phyloP scores from a whole-genome alignment of 768 basidiomycete species.

The Lanmaoa pseudosensibilis region DNA sequence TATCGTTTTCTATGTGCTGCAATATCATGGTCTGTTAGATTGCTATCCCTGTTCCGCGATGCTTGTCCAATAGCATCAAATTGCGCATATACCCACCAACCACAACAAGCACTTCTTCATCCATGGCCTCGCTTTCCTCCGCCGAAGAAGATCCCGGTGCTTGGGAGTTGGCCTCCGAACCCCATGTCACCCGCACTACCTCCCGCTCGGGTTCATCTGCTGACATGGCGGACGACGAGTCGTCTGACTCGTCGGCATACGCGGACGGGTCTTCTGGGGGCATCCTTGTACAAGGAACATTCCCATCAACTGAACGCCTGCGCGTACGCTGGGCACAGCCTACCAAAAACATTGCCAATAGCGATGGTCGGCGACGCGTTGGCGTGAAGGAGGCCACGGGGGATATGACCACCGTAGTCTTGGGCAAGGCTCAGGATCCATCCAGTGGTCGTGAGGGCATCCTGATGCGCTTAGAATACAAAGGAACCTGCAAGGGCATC shows the following conservation, averaged over 20 bases:
- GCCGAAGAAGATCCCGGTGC: slow-evolving; percentile 64
- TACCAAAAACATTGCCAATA: slow-evolving; percentile 43
- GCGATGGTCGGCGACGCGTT: slow-evolving; percentile 62
- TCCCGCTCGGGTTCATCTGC: slow-evolving; percentile 61
- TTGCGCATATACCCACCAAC: slow-evolving; percentile 71
- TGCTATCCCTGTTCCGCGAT: slow-evolving; percentile 75
- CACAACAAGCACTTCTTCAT: slow-evolving; percentile 48
- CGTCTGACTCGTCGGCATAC: slow-evolving; percentile 65
- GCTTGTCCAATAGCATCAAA: slow-evolving; percentile 72
- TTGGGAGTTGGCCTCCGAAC: slow-evolving; percentile 80
- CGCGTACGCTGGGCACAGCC: slow-evolving; percentile 79
- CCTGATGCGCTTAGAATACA: slow-evolving; percentile 67
- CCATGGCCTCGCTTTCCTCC: slow-evolving; percentile 74
- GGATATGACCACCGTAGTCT: slow-evolving; percentile 61
- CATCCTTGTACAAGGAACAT: slow-evolving; percentile 72
- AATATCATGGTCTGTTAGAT: slow-evolving; percentile 44
- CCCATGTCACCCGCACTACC: slow-evolving; percentile 61
- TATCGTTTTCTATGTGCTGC: not conserved
- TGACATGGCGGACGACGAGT: slow-evolving; percentile 80
- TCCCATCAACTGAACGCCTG: slow-evolving; percentile 73
- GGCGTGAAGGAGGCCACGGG: slow-evolving; percentile 69
- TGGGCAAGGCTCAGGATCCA: slow-evolving; percentile 47
- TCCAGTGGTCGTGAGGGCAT: slow-evolving; percentile 50
- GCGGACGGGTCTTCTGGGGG: slow-evolving; percentile 53
- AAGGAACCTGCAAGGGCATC: slow-evolving; percentile 69